These are phyloP conservation scores for Naganishia albida DNA, from an alignment of 1,284 basidiomycete species.

Conservation along the genomic window DNA sequence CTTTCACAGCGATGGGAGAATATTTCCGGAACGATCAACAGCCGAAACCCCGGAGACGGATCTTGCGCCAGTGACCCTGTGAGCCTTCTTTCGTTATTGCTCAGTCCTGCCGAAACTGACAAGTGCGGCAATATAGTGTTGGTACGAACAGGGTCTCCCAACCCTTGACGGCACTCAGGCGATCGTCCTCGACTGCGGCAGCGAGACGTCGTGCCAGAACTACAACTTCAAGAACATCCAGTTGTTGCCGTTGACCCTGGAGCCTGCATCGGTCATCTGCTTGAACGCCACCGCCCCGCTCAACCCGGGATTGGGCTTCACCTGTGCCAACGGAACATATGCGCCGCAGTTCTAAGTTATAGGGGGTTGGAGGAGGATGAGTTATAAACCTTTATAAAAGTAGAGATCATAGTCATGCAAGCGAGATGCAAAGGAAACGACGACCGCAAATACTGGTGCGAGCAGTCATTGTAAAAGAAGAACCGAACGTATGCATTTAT, in stretches of 20 bases:
- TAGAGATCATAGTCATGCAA: background rate
- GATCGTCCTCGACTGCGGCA: constrained; percentile 46
- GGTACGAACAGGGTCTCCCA: constrained; percentile 44
- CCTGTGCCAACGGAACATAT: constrained; percentile 33
- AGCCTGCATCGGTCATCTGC: constrained; percentile 32
- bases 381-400: background rate
- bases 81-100: background rate
- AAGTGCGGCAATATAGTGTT: constrained; percentile 38
- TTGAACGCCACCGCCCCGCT: constrained; percentile 29
- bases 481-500: no score
- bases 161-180: constrained; percentile 43
- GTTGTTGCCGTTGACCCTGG: constrained; percentile 36
- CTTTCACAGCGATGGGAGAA: constrained; percentile 42
- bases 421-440: no score
- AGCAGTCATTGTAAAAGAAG: no score
- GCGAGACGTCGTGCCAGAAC: constrained; percentile 36
- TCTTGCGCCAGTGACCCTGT: constrained; percentile 47
- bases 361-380: background rate
- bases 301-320: constrained; percentile 37
- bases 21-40: constrained; percentile 55
- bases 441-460: no score
- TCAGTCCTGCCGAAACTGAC: background rate
- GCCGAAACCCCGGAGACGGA: constrained; percentile 46
- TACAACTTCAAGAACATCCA: constrained; percentile 39
- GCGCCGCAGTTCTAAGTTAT: background rate